A percentile compares a stretch with the other conserved stretches of the same genome.
Evolutionary conservation across 2,329 filamentous ascomycete species (phyloP).

Genomic region (Pyrenophora tritici-repentis): DNA sequence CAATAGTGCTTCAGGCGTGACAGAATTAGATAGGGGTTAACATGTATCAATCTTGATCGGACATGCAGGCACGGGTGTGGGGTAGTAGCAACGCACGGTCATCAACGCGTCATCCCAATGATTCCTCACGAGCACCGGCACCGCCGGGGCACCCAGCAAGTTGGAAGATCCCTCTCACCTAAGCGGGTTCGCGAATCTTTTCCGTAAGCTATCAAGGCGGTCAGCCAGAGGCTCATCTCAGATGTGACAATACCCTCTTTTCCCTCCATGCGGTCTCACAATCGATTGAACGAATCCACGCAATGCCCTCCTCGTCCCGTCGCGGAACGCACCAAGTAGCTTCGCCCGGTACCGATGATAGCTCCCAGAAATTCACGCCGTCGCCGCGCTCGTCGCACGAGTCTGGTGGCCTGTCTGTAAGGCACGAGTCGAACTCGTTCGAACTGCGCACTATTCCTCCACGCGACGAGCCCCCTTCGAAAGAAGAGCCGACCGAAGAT

Average conservation of each 20-base stretch:
- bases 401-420: conserved; percentile 13
- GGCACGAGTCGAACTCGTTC: conserved; percentile 27
- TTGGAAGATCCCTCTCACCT: too few species aligned
- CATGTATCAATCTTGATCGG: too few species aligned
- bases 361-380: conserved; percentile 28
- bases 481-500: conserved; percentile 26
- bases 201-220: too few species aligned
- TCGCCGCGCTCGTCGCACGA: conserved; percentile 27
- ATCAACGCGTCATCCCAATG: conserved; percentile 14
- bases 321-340: conserved; percentile 19
- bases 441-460: conserved; percentile 31
- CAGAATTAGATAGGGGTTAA: too few species aligned
- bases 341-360: conserved; percentile 30
- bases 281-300: conserved; percentile 5
- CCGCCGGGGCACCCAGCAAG: background rate
- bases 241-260: conserved; percentile 3
- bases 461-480: conserved; percentile 13
- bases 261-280: background rate
- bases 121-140: background rate
- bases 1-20: too few species aligned
- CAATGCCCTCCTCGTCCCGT: conserved; percentile 19
- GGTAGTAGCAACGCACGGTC: conserved; percentile 18
- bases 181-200: too few species aligned
- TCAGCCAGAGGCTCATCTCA: background rate
- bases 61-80: conserved; percentile 3